phyloP scores from a whole-genome alignment of 352 stramenopile genomes.

The Globisporangium viniferum region DNA sequence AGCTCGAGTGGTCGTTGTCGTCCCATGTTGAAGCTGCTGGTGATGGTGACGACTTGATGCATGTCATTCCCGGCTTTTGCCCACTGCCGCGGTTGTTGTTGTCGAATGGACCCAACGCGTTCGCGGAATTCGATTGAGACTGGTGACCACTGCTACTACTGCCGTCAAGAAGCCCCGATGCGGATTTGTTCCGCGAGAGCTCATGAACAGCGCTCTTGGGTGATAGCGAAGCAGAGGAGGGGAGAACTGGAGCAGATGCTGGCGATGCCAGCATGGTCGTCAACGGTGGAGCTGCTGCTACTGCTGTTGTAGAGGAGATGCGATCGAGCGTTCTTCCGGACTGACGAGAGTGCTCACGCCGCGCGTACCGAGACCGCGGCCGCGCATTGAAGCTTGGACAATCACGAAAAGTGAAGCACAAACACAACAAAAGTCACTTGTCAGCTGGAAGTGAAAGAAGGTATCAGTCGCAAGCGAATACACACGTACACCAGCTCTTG shows the following conservation, averaged over 20 bases:
- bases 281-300: conserved; percentile 15
- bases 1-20: conserved; percentile 47
- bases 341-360: conserved; percentile 32
- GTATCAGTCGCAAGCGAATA: neutral
- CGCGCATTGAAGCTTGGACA: conserved; percentile 37
- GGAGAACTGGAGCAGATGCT: neutral
- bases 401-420: neutral
- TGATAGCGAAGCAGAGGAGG: neutral
- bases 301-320: conserved; percentile 33
- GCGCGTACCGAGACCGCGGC: conserved; percentile 52
- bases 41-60: neutral
- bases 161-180: neutral
- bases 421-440: neutral
- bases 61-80: neutral
- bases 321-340: conserved; percentile 31
- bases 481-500: conserved; percentile 17
- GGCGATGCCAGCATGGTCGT: neutral
- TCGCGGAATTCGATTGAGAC: neutral
- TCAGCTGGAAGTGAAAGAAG: conserved; percentile 5
- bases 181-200: conserved; percentile 12
- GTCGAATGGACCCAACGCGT: neutral
- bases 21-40: conserved; percentile 14
- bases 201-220: neutral
- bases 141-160: neutral
- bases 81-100: neutral